Base-by-base conservation (phyloP, 192 early-diverging fungal genomes). In the Entrophospora sp. region DNA sequence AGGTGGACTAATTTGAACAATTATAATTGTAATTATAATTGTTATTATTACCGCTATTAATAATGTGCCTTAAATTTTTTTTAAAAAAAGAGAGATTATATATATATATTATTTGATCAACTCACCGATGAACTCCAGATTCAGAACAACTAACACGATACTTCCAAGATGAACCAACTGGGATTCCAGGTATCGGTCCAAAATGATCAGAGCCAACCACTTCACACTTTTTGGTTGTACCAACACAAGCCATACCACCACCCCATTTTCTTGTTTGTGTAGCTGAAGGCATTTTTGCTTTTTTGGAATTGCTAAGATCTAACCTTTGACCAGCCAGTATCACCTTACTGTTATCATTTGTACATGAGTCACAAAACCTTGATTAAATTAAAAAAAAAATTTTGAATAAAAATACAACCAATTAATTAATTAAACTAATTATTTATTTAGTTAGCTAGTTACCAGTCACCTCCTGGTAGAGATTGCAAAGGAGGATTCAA, bases 171-270 rank as follows among this genome's bases (percentile, higher is more conserved):
- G 78, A 79, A 1, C 84, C 84, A 45, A 81, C 78, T 27, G 72
- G 70, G 12, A 85, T 72, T 45, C 84, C 84, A 7, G 84, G 84
- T 44, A 85, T 83, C 9, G 70, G 46, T 0, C 84, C 84, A 5
- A 75, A 37, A 32, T 31, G 30, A 3, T 57, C 20, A 30, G 7
- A 8, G 25, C 20, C 53, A 16, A 57, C 53, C 7, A 57, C 31
- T 14, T 14, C 25, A 35, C 53, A 57, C 9, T 25, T 32, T 44
- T 73, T 81, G 12, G 71, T 45, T 2, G 67, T 66, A 24, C 76
- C 75, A 20, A 67, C 75, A 52, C 80, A 84, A 1, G 76, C 73
- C 70, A 82, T 78, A 20, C 81, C 81, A 35, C 81, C 71, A 22
- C 81, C 81, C 81, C 80, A 81, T 9, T 70, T 69, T 56, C 70